phyloP scores from a whole-genome alignment of 305 asterid genomes.

The Fraxinus nigra region DNA sequence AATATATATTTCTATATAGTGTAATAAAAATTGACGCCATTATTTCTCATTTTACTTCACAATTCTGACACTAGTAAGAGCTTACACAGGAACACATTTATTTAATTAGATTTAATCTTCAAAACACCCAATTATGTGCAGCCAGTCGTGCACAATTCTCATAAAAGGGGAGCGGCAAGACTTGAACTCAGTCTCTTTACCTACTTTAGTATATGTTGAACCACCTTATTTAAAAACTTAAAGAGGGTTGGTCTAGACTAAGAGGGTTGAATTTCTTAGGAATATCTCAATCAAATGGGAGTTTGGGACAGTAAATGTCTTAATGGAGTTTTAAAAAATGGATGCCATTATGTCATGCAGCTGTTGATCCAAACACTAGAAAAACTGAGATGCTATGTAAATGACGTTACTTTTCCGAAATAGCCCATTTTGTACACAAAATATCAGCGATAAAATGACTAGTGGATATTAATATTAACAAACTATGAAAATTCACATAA shows the following conservation, averaged over 20 bases:
- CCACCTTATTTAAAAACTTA: background rate
- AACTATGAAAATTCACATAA: background rate
- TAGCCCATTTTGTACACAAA: background rate
- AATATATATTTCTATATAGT: background rate
- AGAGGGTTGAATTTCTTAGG: background rate
- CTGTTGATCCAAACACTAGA: background rate
- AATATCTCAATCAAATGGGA: background rate
- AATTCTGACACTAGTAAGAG: background rate
- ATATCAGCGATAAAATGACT: background rate
- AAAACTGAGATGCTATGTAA: background rate
- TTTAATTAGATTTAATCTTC: background rate
- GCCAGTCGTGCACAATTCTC: background rate
- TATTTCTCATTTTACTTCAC: constrained; percentile 11
- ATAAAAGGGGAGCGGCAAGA: background rate
- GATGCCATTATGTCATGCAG: background rate
- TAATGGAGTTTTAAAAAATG: background rate
- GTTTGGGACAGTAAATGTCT: background rate
- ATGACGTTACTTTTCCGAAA: background rate
- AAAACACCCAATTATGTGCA: background rate
- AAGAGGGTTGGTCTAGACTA: background rate
- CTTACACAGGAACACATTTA: background rate
- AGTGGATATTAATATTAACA: background rate
- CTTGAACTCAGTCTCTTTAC: background rate
- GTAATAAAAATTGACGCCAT: background rate
- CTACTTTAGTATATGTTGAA: background rate